These are phyloP conservation scores for Cyberlindnera petersonii DNA, from an alignment of 805 yeast genomes.

Conservation along the genomic window DNA sequence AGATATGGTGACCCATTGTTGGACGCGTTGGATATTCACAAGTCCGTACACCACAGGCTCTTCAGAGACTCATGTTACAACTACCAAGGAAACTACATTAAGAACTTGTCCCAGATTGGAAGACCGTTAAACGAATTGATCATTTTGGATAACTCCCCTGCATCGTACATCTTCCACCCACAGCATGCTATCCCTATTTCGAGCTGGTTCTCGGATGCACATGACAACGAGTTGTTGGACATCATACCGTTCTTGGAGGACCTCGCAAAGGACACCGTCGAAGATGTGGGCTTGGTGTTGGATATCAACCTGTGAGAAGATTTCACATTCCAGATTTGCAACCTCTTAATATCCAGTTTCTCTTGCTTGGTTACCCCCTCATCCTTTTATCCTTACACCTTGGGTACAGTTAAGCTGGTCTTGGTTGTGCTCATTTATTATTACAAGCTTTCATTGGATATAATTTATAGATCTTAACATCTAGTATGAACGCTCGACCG, in stretches of 20 bases:
- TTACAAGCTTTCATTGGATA: too few species aligned
- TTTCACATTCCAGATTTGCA: background rate
- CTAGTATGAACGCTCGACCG: too few species aligned
- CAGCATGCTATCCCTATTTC: slow-evolving; percentile 96
- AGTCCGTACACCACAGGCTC: slow-evolving; percentile 80
- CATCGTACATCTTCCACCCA: slow-evolving; percentile 96
- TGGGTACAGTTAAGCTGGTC: too few species aligned
- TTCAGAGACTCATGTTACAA: slow-evolving; percentile 93
- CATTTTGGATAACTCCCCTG: slow-evolving; percentile 95
- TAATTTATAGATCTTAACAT: too few species aligned
- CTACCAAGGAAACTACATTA: slow-evolving; percentile 91
- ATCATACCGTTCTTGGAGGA: slow-evolving; percentile 89
- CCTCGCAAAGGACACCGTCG: slow-evolving; percentile 64
- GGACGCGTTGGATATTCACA: slow-evolving; percentile 76
- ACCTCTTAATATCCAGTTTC: too few species aligned
- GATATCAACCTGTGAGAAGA: slow-evolving; percentile 52
- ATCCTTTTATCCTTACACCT: too few species aligned
- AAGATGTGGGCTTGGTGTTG: slow-evolving; percentile 80
- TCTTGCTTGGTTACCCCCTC: too few species aligned
- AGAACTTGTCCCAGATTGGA: slow-evolving; percentile 90
- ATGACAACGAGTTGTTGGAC: slow-evolving; percentile 92
- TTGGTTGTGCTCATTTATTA: too few species aligned
- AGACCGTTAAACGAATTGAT: slow-evolving; percentile 82
- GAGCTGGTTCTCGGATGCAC: slow-evolving; percentile 97
- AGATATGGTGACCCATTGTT: slow-evolving; percentile 94